Percentiles rank a stretch among this genome's conserved stretches.
Evolutionary conservation across 2,329 filamentous ascomycete species (phyloP).

Genomic region (Xylaria sp.): DNA sequence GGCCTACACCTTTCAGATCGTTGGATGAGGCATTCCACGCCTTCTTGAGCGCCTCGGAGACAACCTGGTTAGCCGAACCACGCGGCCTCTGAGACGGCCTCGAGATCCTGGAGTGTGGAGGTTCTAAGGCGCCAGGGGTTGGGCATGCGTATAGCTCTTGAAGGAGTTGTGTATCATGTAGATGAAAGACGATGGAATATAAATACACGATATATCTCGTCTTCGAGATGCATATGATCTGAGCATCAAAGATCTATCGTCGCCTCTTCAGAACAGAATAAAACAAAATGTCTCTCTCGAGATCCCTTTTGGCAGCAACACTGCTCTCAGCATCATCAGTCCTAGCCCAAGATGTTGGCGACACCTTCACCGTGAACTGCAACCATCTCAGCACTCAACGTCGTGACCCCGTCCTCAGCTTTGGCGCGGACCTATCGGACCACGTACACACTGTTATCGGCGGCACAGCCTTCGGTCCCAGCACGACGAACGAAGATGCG

Average conservation of each 20-base stretch:
- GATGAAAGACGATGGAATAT: background rate
- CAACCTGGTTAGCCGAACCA: no score
- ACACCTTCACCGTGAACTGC: conserved; percentile 17
- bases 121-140: no score
- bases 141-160: background rate
- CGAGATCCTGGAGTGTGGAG: no score
- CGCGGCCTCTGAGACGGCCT: no score
- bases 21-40: no score
- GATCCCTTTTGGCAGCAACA: conserved; percentile 7
- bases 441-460: conserved; percentile 13
- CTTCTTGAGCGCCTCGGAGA: no score
- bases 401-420: conserved; percentile 11
- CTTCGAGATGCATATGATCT: background rate
- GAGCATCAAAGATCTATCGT: conserved; percentile 3
- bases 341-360: conserved; percentile 11
- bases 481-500: conserved; percentile 9
- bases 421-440: conserved; percentile 9
- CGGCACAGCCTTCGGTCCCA: conserved; percentile 9
- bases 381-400: conserved; percentile 9
- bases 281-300: conserved; percentile 10
- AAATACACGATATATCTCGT: conserved; percentile 5
- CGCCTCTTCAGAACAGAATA: background rate
- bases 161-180: background rate
- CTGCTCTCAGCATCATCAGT: conserved; percentile 10
- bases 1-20: no score